Base-by-base conservation (phyloP, 148 eudicot genomes). In the Nyssa sinensis region DNA sequence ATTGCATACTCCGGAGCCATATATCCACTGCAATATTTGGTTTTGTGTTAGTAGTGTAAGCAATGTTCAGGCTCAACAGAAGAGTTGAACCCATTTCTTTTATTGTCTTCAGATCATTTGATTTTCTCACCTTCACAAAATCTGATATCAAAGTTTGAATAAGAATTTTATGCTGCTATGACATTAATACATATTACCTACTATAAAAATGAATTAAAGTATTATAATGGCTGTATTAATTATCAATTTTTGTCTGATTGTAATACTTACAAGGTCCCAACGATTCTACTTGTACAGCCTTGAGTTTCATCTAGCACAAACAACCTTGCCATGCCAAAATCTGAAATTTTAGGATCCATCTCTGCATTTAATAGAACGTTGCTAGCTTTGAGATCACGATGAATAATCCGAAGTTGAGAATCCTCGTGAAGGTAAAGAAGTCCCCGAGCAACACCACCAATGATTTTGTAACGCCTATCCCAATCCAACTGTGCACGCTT, bases 1-100 rank as follows among this genome's bases (percentile, higher is more conserved):
- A 74, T 35, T 39, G 65, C 44, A 33, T 86, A 86, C 64, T 86
- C 89, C 0, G 87, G 89, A n/a, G 89, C 31, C 85, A 84, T 86
- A 47, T 86, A 86, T 3, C 86, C 89, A 39, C 86, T 86, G 47
- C 6, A 33, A 64, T 34, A n/a, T 1, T 63, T 30, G 19, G 12
- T 44, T 44, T 3, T 13, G 17, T 44, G 19, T 44, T 3, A 44
- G 51, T 44, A 44, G 44, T 44, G 0, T 11, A 13, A 19, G 16
- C 16, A 44, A 6, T 44, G 16, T 44, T 44, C 51, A 44, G 16
- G 16, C 51, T 41, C 2, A 41, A 2, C 1, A 13, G 14, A 44
- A 44, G 1, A 44, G 16, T 2, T 44, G 51, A 44, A 44, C 1
- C 14, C 51, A 44, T 44, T 10, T 44, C 11, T 44, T 17, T 8